phyloP scores from a whole-genome alignment of 441 rosid species.

The Oxalis stricta region DNA sequence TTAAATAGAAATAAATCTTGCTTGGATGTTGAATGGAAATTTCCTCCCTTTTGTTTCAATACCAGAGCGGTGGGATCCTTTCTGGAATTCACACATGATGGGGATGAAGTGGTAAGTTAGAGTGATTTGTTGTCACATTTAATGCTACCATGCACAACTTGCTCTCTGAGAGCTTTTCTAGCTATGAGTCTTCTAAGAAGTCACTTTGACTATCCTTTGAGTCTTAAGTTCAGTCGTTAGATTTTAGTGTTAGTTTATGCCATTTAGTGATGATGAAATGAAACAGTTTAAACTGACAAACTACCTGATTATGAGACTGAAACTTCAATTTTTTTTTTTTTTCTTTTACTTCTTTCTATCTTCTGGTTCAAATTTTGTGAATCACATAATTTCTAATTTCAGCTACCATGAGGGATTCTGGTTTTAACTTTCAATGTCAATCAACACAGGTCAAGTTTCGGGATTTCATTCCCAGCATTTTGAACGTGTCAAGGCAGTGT shows the following conservation, averaged over 20 bases:
- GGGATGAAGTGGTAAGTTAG: constrained; percentile 76
- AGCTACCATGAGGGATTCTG: not conserved
- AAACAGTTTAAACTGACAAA: no score
- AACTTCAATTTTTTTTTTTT: no score
- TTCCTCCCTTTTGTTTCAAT: constrained; percentile 1
- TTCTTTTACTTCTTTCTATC: no score
- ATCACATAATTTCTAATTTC: not conserved
- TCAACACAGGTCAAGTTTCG: constrained; percentile 86
- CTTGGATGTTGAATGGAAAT: constrained; percentile 8
- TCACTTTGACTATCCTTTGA: no score
- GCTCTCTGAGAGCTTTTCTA: no score
- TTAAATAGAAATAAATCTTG: not conserved
- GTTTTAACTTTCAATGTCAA: constrained; percentile 5
- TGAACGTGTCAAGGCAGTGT: constrained; percentile 87
- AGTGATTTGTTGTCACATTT: no score
- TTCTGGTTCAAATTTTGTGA: not conserved
- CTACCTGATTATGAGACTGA: no score
- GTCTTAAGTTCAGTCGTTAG: no score
- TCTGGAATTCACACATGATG: constrained; percentile 77
- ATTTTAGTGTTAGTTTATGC: no score
- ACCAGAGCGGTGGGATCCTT: constrained; percentile 97
- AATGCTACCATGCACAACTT: no score
- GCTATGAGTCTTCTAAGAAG: no score
- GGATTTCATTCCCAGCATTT: constrained; percentile 95
- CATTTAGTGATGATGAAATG: no score